phyloP scores from a whole-genome alignment of 352 stramenopile genomes.

The Globisporangium viniferum region DNA sequence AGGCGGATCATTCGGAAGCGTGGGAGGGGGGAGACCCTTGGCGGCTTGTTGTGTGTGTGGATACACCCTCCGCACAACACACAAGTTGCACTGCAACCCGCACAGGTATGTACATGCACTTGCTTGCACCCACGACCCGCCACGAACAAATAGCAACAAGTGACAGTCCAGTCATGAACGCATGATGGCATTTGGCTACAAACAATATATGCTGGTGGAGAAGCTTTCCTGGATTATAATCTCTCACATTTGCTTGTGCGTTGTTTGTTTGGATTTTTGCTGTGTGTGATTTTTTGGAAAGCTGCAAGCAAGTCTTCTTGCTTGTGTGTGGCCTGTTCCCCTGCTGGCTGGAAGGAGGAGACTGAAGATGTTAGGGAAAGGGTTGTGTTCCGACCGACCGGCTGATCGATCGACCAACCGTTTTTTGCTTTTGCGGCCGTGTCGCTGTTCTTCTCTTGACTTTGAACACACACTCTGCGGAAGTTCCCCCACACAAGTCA shows the following conservation, averaged over 20 bases:
- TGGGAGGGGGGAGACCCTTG: constrained; percentile 1
- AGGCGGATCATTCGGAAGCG: neutral
- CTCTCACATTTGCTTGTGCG: neutral
- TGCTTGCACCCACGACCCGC: neutral
- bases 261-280: no score
- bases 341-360: neutral
- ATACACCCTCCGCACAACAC: constrained; percentile 1
- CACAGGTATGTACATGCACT: neutral
- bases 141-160: neutral
- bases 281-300: neutral
- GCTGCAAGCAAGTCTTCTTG: neutral
- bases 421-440: neutral
- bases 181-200: neutral
- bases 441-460: neutral
- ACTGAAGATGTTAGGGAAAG: neutral
- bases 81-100: constrained; percentile 10
- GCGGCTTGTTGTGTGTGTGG: neutral
- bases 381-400: neutral
- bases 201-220: neutral
- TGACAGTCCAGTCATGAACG: neutral
- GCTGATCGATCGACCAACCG: neutral
- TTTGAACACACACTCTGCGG: constrained; percentile 1
- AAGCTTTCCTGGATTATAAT: neutral
- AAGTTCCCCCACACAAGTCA: neutral
- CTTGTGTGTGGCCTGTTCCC: neutral